These are phyloP conservation scores for Suhomyces faveliae DNA, from an alignment of 805 yeast genomes.

Conservation along the genomic window DNA sequence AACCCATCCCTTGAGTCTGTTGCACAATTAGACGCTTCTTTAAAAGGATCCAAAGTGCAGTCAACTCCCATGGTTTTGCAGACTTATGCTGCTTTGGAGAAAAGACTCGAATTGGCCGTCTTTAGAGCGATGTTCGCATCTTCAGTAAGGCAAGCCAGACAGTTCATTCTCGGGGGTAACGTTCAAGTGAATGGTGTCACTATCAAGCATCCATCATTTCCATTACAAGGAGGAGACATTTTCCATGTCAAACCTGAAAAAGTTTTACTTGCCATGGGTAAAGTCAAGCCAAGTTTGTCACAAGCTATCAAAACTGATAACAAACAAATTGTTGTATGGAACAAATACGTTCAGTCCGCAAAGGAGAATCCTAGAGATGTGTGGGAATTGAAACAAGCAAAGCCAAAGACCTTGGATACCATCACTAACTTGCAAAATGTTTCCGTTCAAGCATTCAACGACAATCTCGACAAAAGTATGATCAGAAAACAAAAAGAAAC, in stretches of 20 bases:
- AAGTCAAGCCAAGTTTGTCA: slow-evolving; percentile 72
- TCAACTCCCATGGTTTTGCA: slow-evolving; percentile 85
- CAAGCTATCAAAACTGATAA: slow-evolving; percentile 69
- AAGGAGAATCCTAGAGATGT: slow-evolving; percentile 53
- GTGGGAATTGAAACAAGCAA: slow-evolving; percentile 50
- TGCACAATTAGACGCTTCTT: slow-evolving; percentile 82
- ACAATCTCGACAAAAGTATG: slow-evolving; percentile 42
- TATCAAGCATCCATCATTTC: slow-evolving; percentile 76
- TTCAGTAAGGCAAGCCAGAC: slow-evolving; percentile 90
- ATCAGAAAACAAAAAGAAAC: slow-evolving; percentile 37
- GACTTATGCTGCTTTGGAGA: slow-evolving; percentile 84
- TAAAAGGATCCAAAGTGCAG: slow-evolving; percentile 53
- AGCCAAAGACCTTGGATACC: slow-evolving; percentile 37
- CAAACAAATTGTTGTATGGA: slow-evolving; percentile 73
- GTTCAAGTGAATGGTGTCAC: slow-evolving; percentile 83
- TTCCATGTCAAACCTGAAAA: slow-evolving; percentile 83
- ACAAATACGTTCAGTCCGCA: slow-evolving; percentile 63
- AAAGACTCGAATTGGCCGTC: slow-evolving; percentile 83
- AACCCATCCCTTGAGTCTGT: slow-evolving; percentile 74
- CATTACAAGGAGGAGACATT: slow-evolving; percentile 79
- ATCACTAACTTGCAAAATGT: slow-evolving; percentile 13
- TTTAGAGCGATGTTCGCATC: slow-evolving; percentile 93
- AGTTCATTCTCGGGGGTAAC: slow-evolving; percentile 74
- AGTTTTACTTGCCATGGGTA: slow-evolving; percentile 83
- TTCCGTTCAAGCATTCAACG: slow-evolving; percentile 32